Evolutionary conservation across 768 basidiomycete species (phyloP).

Genomic region (Leccinum uliginosum): DNA sequence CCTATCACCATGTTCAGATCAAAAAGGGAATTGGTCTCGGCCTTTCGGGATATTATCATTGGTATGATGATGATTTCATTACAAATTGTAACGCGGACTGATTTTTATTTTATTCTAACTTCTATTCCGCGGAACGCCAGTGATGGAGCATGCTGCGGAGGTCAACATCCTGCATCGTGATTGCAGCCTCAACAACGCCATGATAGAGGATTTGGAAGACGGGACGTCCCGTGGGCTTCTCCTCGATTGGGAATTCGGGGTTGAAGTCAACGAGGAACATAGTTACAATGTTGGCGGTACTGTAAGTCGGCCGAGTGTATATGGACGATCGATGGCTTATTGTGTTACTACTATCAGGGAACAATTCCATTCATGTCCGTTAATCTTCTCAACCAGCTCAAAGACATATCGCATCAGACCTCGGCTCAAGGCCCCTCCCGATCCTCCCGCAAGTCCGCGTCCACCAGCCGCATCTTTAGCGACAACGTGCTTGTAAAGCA

Average conservation of each 20-base stretch:
- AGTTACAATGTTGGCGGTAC: background rate
- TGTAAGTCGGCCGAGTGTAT: background rate
- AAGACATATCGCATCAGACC: background rate
- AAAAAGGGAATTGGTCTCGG: background rate
- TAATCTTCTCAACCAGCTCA: background rate
- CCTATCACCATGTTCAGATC: background rate
- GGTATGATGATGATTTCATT: no score
- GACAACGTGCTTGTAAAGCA: background rate
- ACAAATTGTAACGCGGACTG: no score
- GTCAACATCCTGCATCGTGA: background rate
- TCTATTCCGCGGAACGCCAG: background rate
- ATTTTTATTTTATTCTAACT: no score
- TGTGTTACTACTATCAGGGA: background rate
- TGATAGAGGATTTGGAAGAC: background rate
- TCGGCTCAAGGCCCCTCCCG: background rate
- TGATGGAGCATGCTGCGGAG: background rate
- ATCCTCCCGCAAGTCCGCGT: background rate
- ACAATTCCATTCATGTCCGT: background rate
- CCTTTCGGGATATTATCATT: background rate
- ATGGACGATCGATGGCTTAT: background rate
- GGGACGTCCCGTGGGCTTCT: no score
- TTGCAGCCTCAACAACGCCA: background rate
- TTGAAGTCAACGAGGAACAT: background rate
- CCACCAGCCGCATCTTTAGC: background rate
- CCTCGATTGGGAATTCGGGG: background rate